Base-by-base conservation (phyloP, 805 yeast species). In the Wickerhamiella domercqiae region DNA sequence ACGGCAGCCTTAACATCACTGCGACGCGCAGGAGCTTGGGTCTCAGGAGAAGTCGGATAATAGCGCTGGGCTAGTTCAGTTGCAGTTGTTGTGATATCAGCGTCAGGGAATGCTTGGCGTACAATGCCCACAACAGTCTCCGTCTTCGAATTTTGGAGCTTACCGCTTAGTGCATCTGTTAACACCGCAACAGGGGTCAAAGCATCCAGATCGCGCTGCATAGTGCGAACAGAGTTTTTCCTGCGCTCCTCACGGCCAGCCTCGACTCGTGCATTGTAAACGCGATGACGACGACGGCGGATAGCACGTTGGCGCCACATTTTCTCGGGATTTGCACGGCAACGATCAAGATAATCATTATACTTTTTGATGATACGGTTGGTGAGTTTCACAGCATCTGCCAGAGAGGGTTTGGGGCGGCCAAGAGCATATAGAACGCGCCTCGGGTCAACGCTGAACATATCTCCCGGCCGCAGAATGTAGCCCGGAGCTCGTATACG, bases 381-480 rank as follows among this genome's bases (percentile, higher is more conserved):
- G 54, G 83, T 94, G 31, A 76, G 66, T 46, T 71, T 70, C 38
- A 78, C 62, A 7, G 94, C 71, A 51, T 74, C 66, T 46, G 67
- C 68, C 32, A 78, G 56, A 40, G 79, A 66, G 37, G 97, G 97
- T 59, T 86, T 87, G 42, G 67, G 63, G 36, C 80, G 72, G 44
- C 97, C 97, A 57, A 86, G 60, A 2, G 95, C 95, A 41, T 66
- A 67, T 39, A 87, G 63, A 7, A 84, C 97, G 50, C 77, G 75
- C 43, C 77, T 86, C 7, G 97, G 96, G 35, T 68, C 71, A 29
- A 86, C 94, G 43, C 74, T 66, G 59, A 86, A 84, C 32, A 86
- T 63, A 58, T 87, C 98, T 32, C 97, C 97, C 11, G 87, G 73
- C 44, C 69, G 63, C 51, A 87, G 65, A 9, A 76, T 71, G 56